Evolutionary conservation across 2,329 filamentous ascomycete genomes (phyloP).

Genomic region (Gnomoniopsis sp.): DNA sequence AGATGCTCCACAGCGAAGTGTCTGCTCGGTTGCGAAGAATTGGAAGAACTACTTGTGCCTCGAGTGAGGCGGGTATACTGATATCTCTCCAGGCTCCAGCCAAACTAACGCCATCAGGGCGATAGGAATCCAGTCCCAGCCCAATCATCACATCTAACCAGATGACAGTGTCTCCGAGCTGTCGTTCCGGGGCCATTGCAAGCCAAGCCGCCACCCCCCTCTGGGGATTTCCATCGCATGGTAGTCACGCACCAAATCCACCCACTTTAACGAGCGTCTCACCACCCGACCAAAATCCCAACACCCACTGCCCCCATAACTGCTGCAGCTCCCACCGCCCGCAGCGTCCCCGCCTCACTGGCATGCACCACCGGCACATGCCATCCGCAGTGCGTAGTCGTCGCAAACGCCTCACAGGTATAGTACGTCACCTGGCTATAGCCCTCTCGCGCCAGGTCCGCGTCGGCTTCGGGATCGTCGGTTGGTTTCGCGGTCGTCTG

Average conservation of each 20-base stretch:
- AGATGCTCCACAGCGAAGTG: not conserved
- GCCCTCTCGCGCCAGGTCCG: constrained; percentile 20
- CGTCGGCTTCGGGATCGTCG: constrained; percentile 20
- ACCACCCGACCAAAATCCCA: not conserved
- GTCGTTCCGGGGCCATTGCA: not conserved
- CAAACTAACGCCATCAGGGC: not conserved
- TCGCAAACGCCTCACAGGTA: constrained; percentile 31
- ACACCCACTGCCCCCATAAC: not conserved
- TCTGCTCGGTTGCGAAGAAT: constrained; percentile 1
- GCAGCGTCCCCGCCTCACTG: not conserved
- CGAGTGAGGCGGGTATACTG: constrained; percentile 16
- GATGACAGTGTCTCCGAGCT: not conserved
- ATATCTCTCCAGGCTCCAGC: constrained; percentile 12
- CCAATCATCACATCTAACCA: not conserved
- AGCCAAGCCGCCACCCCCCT: not conserved
- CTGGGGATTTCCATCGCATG: not conserved
- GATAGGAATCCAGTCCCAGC: not conserved
- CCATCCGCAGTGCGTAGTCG: constrained; percentile 35
- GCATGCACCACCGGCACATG: constrained; percentile 32
- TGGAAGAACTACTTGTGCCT: not conserved
- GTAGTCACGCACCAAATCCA: not conserved
- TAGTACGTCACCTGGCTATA: constrained; percentile 37
- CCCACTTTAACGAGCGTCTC: not conserved
- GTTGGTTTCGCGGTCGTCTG: constrained; percentile 20
- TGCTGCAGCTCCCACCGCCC: not conserved